Evolutionary conservation across 2,329 filamentous ascomycete species (phyloP), one percentile per base, ranked within the genome.

Genomic region (Aspergillus pseudonomiae): DNA sequence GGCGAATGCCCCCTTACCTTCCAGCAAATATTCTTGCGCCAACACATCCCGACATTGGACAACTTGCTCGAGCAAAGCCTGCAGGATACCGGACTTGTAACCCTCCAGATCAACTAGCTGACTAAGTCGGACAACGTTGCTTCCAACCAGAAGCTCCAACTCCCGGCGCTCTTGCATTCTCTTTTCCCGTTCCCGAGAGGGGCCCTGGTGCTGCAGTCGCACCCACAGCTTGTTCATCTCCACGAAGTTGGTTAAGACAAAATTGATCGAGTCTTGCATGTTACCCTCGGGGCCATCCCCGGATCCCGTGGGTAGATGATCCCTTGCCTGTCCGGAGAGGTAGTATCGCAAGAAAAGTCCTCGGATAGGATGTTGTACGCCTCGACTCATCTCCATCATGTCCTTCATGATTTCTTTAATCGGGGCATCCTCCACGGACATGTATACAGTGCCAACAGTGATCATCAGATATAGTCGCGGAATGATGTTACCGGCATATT

Each of bases 191-290:
- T 99, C 95, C 72, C 94, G 87, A 45, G 95, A 99, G 76, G 97
- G 95, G 30, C 95, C 95, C 77, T 99, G 95, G 78, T 99, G 95
- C 78, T 99, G 95, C 74, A 98, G 83, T 50, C 95, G 90, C 67
- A 99, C 95, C 95, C 95, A 99, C 39, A 99, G 85, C 85, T 99
- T 99, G 82, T 99, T 99, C 95, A 99, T 99, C 81, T 99, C 95
- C 71, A 99, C 95, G 75, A 99, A 99, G 74, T 99, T 99, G 65
- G 95, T 99, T 74, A 99, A 82, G 61, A 98, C 91, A 76, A 99
- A 99, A 82, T 93, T 97, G 81, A 99, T 97, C 41, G 94, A 97
- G 80, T 99, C 95, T 78, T 96, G 93, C 56, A 98, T 83, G 73
- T 97, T 98, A 57, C 95, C 95, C 78, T 98, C 94, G 2, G 94